Evolutionary conservation across 2,329 filamentous ascomycete genomes (phyloP).

Genomic region (Penicillium sp.): DNA sequence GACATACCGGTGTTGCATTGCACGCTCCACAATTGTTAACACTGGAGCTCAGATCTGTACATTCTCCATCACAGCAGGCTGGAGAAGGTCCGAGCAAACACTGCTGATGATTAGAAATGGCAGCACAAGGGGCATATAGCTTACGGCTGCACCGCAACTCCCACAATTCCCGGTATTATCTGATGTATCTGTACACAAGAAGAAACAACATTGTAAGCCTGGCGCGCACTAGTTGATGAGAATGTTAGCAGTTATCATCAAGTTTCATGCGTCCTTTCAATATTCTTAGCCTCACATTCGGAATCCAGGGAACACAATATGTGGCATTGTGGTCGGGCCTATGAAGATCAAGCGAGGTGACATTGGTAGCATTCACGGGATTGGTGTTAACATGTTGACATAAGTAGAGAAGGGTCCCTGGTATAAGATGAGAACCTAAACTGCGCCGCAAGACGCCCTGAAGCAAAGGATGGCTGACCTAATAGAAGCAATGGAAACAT

Average conservation of each 20-base stretch:
- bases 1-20: background rate
- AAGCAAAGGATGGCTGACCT: background rate
- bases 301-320: slow-evolving; percentile 3
- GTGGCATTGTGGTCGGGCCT: background rate
- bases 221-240: background rate
- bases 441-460: too few relatives aligned
- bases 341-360: slow-evolving; percentile 1
- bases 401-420: background rate
- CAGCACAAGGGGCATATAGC: background rate
- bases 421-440: background rate
- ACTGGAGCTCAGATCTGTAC: slow-evolving; percentile 1
- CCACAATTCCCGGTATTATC: slow-evolving; percentile 1
- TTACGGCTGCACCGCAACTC: background rate
- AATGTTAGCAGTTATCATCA: background rate
- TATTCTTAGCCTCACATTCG: background rate
- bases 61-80: slow-evolving; percentile 1
- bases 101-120: background rate
- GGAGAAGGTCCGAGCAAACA: background rate
- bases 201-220: slow-evolving; percentile 3
- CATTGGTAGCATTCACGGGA: background rate
- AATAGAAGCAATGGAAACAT: background rate
- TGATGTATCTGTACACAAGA: slow-evolving; percentile 1
- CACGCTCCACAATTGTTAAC: slow-evolving; percentile 1
- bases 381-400: background rate
- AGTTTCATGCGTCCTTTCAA: background rate